A percentile compares a stretch with the other conserved stretches of the same genome.
Conservation (phyloP, 805 yeast genomes). For the Cyberlindnera galapagoensis region DNA sequence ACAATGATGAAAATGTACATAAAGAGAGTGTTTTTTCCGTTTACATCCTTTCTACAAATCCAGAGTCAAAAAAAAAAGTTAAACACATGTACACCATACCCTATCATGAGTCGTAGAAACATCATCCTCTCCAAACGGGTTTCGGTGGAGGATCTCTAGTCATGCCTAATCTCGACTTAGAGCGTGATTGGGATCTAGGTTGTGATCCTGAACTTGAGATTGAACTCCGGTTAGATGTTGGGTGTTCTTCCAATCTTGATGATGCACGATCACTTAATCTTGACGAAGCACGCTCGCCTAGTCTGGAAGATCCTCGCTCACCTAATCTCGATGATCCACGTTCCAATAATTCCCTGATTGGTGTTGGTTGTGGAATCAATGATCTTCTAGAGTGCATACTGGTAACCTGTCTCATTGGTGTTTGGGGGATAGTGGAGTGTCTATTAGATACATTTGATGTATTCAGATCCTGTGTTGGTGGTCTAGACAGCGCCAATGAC, state of each 20-base stretch:
- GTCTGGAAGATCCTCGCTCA: conserved; percentile 5
- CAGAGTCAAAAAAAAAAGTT: no score
- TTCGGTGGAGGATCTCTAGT: conserved; percentile 10
- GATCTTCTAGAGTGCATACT: conserved; percentile 14
- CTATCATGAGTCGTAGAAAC: no score
- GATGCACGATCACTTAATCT: conserved; percentile 13
- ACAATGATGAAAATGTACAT: no score
- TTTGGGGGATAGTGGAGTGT: conserved; percentile 21
- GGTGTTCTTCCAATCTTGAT: conserved; percentile 2
- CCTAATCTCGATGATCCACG: conserved; percentile 11
- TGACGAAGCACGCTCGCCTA: conserved; percentile 5
- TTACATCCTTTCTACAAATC: no score
- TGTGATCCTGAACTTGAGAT: background rate
- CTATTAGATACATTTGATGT: conserved; percentile 9
- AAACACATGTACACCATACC: no score
- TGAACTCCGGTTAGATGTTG: background rate
- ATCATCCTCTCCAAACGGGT: conserved; percentile 11
- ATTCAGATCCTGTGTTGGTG: conserved; percentile 7
- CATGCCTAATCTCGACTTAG: background rate
- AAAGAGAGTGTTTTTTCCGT: no score
- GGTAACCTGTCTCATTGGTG: conserved; percentile 13
- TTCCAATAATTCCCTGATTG: conserved; percentile 19
- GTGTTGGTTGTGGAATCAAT: conserved; percentile 23
- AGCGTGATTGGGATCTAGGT: conserved; percentile 1
- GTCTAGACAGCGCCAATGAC: conserved; percentile 15